Evolutionary conservation across 495 filamentous ascomycete species (phyloP), one percentile per base, ranked within the genome.

Genomic region (Penicillium antarcticum): DNA sequence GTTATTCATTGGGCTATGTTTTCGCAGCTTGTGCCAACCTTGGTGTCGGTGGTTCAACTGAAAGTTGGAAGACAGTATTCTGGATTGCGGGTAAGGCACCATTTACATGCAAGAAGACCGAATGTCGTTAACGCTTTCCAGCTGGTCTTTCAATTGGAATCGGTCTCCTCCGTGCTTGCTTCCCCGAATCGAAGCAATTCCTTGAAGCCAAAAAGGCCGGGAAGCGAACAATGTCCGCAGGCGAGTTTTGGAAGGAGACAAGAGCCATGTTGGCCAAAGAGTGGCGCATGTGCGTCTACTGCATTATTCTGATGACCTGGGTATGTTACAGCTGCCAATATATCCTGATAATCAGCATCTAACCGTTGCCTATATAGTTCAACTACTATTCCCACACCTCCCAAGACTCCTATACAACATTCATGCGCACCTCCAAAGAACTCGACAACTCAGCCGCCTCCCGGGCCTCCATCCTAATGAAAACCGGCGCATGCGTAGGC

Each of bases 321-420:
- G 78, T 82, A 62, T 77, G 74, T 59, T 40, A 3, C 23, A 9
- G 18, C 46, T 61, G 41, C 23, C 7, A 44, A 17, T 5, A 3
- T 46, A 5, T 5, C 18, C 24, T 36, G 4, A 5, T 14, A 16
- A 21, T 31, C 19, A 18, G 18, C 21, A 40, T 16, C 29, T 39
- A 21, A 31, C n/a, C 2, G 21, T 8, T 14, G 10, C 32, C 3
- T 13, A 18, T 14, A 21, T 32, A 60, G 60, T 72, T 79, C 65
- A 81, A 75, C 70, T 80, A 73, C 66, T 83, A 84, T 65, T 81
- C 77, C 45, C 84, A 88, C 62, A 84, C 84, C 6, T 81, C 79
- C 13, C 86, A 89, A 61, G 87, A 91, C 63, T 83, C 77, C 52
- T 91, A 90, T 65, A 88, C 86, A 3, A 91, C 87, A 6, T 89